Base-by-base conservation (phyloP, 331 rosid genomes). In the Acacia pycnantha region DNA sequence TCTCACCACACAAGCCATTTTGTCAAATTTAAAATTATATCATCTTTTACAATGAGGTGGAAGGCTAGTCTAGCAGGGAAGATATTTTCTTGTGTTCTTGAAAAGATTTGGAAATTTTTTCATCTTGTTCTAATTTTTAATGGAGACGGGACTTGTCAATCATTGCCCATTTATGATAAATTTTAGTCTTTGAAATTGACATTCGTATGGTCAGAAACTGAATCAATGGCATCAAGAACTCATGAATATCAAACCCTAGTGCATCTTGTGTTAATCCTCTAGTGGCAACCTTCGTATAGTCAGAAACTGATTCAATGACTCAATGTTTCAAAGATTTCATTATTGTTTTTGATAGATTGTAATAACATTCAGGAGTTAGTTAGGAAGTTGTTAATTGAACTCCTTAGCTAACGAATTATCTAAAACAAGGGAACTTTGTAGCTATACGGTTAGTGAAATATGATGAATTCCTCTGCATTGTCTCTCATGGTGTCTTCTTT, bases 1-100 rank as follows among this genome's bases (percentile, higher is more conserved):
- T 15, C 46, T 74, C 79, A 74, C 41, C 43, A 33, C 47, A 19
- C 24, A 1, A 12, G n/a, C 77, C 9, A 48, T 66, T 56, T 74
- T 35, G 58, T 70, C 79, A 16, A 83, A 27, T 62, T 13, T 40
- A 70, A 43, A 70, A 43, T 43, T 70, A 8, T 83, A 59, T 43
- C 72, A 22, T 70, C 50, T 61, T 11, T 43, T 46, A 53, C 56
- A 22, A n/a, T 59, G 50, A 48, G 61, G 64, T 37, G 43, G 21
- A 11, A 15, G 58, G 19, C 77, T 12, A 26, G 61, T 56, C 82
- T 56, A 41, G 35, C 18, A 5, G 59, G 65, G 40, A 56, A 33
- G 24, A 15, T 46, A 61, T 77, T 65, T 41, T 21, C 69, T 53
- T 50, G 18, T 44, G 56, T 79, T 69, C 11, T 11, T n/a, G 33